phyloP scores from a whole-genome alignment of 345 rosid species.

The Psidium friedrichsthalianum region DNA sequence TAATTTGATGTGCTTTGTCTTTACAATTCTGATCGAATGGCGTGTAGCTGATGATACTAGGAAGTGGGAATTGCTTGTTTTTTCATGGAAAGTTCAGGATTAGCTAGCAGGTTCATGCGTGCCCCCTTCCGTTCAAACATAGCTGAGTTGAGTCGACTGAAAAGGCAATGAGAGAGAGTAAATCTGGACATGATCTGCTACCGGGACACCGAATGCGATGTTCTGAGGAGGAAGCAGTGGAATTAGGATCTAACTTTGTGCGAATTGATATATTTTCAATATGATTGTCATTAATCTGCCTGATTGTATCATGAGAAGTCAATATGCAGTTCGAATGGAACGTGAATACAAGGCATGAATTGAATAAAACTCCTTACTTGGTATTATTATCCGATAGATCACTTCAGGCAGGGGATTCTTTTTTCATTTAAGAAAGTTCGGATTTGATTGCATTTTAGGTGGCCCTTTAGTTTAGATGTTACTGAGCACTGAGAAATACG shows the following conservation, averaged over 20 bases:
- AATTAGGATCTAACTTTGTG: background rate
- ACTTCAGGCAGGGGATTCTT: background rate
- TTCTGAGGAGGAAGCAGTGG: background rate
- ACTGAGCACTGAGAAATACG: background rate
- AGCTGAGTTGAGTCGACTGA: background rate
- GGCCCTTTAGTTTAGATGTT: background rate
- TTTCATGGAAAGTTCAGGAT: background rate
- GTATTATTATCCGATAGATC: background rate
- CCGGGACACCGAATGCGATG: background rate
- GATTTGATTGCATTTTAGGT: background rate
- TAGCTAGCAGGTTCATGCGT: background rate
- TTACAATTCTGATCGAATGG: background rate
- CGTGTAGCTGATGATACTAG: background rate
- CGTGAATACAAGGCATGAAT: background rate
- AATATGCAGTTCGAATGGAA: background rate
- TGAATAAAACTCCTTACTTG: background rate
- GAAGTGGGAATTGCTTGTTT: background rate
- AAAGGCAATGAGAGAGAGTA: background rate
- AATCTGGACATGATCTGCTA: background rate
- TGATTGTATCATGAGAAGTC: background rate
- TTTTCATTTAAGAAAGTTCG: background rate
- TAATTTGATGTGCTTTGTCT: background rate
- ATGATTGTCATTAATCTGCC: background rate
- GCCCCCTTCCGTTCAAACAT: background rate
- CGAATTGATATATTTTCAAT: background rate